Evolutionary conservation across 2,329 filamentous ascomycete genomes (phyloP).

Genomic region (Fusarium cyanostomum): DNA sequence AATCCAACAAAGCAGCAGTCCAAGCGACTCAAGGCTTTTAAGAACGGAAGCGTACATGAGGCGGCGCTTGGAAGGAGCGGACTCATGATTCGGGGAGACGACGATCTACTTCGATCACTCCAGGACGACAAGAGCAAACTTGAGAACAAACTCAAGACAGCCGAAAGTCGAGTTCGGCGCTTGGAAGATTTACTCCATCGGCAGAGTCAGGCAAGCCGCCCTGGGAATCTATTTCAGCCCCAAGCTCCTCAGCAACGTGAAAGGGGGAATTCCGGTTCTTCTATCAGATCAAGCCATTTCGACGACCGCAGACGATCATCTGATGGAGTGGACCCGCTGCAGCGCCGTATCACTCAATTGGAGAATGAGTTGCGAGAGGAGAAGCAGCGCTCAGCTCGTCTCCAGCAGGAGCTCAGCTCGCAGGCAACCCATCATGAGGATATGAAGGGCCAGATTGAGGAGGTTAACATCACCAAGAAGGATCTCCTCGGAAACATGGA

Average conservation of each 20-base stretch:
- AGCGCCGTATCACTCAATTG: slow-evolving; percentile 66
- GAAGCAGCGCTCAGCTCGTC: slow-evolving; percentile 69
- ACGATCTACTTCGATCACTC: slow-evolving; percentile 80
- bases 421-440: slow-evolving; percentile 67
- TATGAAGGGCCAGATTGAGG: slow-evolving; percentile 77
- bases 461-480: slow-evolving; percentile 90
- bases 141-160: slow-evolving; percentile 80
- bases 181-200: slow-evolving; percentile 92
- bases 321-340: slow-evolving; percentile 57
- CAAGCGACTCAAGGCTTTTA: slow-evolving; percentile 91
- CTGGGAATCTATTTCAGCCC: slow-evolving; percentile 65
- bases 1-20: slow-evolving; percentile 86
- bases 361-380: slow-evolving; percentile 83
- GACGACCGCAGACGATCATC: slow-evolving; percentile 59
- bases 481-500: slow-evolving; percentile 96
- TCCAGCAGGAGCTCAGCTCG: slow-evolving; percentile 75
- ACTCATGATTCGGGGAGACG: slow-evolving; percentile 84
- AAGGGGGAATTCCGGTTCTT: slow-evolving; percentile 60
- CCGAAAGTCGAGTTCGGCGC: slow-evolving; percentile 88
- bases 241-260: slow-evolving; percentile 58
- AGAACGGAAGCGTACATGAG: slow-evolving; percentile 94
- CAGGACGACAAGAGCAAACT: slow-evolving; percentile 83
- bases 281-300: slow-evolving; percentile 55
- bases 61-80: slow-evolving; percentile 87
- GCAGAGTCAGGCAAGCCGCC: slow-evolving; percentile 70